phyloP scores from a whole-genome alignment of 1,139 yeast genomes.

The Candida tunisiensis region DNA sequence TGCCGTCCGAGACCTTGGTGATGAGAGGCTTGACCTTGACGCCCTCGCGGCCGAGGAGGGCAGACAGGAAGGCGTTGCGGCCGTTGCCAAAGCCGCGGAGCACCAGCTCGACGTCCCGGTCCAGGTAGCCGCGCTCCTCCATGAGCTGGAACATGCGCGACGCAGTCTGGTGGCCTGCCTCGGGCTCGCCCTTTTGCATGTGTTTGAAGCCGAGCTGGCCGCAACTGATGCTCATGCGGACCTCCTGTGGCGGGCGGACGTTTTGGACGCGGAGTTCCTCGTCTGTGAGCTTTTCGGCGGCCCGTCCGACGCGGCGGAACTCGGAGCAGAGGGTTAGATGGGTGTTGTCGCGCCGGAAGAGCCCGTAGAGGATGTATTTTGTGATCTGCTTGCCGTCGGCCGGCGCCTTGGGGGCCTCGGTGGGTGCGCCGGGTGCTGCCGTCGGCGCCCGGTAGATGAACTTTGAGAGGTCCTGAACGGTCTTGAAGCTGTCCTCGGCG shows the following conservation, averaged over 20 bases:
- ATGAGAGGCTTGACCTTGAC: slow-evolving; percentile 43
- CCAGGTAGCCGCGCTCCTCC: slow-evolving; percentile 32
- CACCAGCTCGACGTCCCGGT: slow-evolving; percentile 36
- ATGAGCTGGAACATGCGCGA: slow-evolving; percentile 57
- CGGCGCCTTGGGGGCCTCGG: too few relatives aligned
- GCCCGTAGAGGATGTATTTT: slow-evolving; percentile 60
- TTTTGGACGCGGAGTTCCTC: slow-evolving; percentile 68
- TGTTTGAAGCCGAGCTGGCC: slow-evolving; percentile 26
- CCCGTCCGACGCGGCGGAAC: slow-evolving; percentile 34
- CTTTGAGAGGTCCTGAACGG: too few relatives aligned
- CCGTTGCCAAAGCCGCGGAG: slow-evolving; percentile 80
- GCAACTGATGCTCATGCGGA: slow-evolving; percentile 36
- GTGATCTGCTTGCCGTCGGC: slow-evolving; percentile 16
- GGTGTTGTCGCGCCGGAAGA: slow-evolving; percentile 71
- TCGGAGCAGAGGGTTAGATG: slow-evolving; percentile 53
- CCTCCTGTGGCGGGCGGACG: slow-evolving; percentile 65
- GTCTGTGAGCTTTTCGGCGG: slow-evolving; percentile 24
- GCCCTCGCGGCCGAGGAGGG: slow-evolving; percentile 85
- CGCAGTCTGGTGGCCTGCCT: slow-evolving; percentile 83
- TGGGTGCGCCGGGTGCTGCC: too few relatives aligned
- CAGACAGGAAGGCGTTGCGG: slow-evolving; percentile 70
- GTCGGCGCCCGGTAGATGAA: too few relatives aligned
- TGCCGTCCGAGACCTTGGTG: slow-evolving; percentile 56
- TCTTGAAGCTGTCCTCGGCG: too few relatives aligned
- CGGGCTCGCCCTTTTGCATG: slow-evolving; percentile 65